Evolutionary conservation across 2,329 filamentous ascomycete species (phyloP), one percentile per base, ranked within the genome.

Genomic region (Exophiala sp.): DNA sequence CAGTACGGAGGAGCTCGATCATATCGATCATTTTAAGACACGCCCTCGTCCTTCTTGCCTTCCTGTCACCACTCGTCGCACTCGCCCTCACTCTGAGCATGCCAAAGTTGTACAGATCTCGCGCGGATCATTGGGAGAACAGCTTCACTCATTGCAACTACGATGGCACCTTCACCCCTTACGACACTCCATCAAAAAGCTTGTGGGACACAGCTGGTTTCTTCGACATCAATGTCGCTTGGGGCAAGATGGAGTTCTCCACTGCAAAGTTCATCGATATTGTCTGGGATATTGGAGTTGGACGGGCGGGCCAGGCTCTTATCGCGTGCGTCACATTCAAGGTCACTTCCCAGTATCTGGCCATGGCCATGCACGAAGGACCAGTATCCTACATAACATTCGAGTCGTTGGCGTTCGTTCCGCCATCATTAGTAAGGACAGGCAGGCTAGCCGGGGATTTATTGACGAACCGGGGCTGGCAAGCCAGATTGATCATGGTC

Each of bases 231-330:
- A 56, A 51, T 7, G 49, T 58, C 32, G 44, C 57, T 0, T 60
- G 59, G 55, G 59, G 59, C 9, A 45, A 29, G 21, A 52, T 60
- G 52, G 47, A 63, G 0, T 72, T 72, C 47, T 59, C 65, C 12
- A 63, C 65, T 5, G 70, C 62, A 7, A 72, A 72, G 42, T 59
- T 65, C 2, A 66, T 72, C 21, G 69, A 72, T 46, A 61, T 69
- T 5, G 51, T 62, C 1, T 72, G 69, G 69, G 69, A 72, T 46
- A 58, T 70, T 10, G 35, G 62, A 2, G 48, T 71, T 5, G 69
- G 67, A 6, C 59, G 68, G 3, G 68, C 68, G 5, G 63, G 62
- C 2, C 70, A 72, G 45, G 29, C 68, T 2, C 10, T 69, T 3
- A 64, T 68, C 6, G 68, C 64, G 48, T 65, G 54, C 38, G 54